Evolutionary conservation across 495 filamentous ascomycete species (phyloP), one percentile per base, ranked within the genome.

Genomic region (Podospora anserina): DNA sequence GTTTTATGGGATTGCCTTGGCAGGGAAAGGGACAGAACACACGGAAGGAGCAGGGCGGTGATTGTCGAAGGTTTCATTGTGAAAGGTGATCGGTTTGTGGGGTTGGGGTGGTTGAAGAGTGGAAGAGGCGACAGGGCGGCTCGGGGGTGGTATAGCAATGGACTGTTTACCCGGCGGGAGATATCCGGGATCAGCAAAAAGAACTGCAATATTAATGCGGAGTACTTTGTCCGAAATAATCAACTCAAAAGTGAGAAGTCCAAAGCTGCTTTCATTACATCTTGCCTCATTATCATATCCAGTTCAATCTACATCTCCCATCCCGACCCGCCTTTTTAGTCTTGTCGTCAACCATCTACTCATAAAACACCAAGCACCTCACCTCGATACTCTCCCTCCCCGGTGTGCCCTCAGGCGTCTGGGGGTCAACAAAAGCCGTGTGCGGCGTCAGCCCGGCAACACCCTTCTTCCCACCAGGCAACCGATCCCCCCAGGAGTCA

Each of bases 381-480:
- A 97, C 91, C 79, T 96, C 92, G 78, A 97, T 94, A 77, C 92
- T 96, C 84, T 96, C 89, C 76, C 90, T 82, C 27, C 78, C 77
- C 71, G 81, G 82, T n/a, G 82, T 83, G n/a, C 82, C 89, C 68
- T 80, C 78, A 2, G 85, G 85, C 13, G 90, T 93, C 74, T 82
- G 80, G 15, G 88, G 87, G 79, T 96, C 90, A 56, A 81, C 74
- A 81, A 97, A 97, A 26, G 92, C 93, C 13, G 90, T 89, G 83
- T 97, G 93, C 68, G 93, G 92, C 71, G 91, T 89, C 73, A 90
- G 79, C 57, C 87, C 88, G 39, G 86, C 88, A 16, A 87, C 79
- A n/a, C 76, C 74, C 66, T 75, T 26, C 71, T 26, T 66, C 75
- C 85, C 61, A 79, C 79, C 64, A 65, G 75, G 15, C 82, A 80